Base-by-base conservation (phyloP, 495 filamentous ascomycete species). In the Jackrogersella minutella region DNA sequence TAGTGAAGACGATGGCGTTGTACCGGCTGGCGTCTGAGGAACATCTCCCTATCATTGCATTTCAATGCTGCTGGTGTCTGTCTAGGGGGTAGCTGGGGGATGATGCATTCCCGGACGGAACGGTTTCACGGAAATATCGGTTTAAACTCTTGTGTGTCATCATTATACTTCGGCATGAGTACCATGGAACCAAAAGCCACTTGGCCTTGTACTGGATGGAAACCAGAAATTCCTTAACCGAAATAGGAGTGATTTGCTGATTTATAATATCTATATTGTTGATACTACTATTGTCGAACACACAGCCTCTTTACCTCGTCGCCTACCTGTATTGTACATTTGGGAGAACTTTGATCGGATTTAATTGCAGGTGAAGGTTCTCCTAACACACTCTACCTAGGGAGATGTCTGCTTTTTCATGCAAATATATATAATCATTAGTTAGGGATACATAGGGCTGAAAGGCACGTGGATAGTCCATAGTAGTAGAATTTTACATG, bases 1-100 rank as follows among this genome's bases (percentile, higher is more conserved):
- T 58, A 46, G 19, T 24, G 26, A 31, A 9, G 13, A 62, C 39
- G 61, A 57, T 26, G 56, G 51, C 44, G 43, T 62, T 61, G 21
- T 30, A 28, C 44, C 22, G 56, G 51, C 44, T 57, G 43, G 60
- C 26, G 17, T 53, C 28, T 22, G 55, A 41, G 22, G 63, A 51
- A 57, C 43, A 61, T 62, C 19, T 58, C 51, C 43, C 58, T 49
- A 63, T 68, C 44, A 49, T 60, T 44, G 16, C 37, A 17, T 6
- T 16, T 2, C 19, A 13, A n/a, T n/a, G n/a, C n/a, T n/a, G n/a
- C n/a, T 41, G 3, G 14, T 22, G 33, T 47, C 28, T 64, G 41
- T 46, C 31, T 46, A 30, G 26, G 22, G 43, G 39, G 37, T 40
- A 52, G 31, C 3, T 30, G 14, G 24, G 26, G n/a, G 21, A 5